Base-by-base conservation (phyloP, 805 yeast species). In the Kodamaea sagamina region DNA sequence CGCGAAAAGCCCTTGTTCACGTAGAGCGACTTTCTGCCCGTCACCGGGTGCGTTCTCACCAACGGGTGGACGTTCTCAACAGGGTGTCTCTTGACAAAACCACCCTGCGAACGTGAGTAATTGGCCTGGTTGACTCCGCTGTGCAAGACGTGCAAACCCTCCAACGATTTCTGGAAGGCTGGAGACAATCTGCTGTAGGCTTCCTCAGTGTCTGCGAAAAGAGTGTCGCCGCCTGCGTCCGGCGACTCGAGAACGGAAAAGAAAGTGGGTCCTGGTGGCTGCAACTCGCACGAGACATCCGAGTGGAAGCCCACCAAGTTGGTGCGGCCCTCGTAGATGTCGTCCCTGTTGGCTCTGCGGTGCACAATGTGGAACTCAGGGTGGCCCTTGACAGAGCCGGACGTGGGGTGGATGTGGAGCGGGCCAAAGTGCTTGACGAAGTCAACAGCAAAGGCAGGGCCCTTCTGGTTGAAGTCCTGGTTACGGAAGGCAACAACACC, bases 181-280 rank as follows among this genome's bases (percentile, higher is more conserved):
- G 69, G 68, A 6, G 74, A 68, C 43, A 68, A 58, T 16, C 72
- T 50, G 38, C 65, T 58, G 49, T 67, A 68, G 6, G 72, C 72
- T 47, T 67, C 72, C 32, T 58, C 68, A 18, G 67, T 58, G 50
- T 67, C 68, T 16, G 71, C 62, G 42, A 66, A 68, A 25, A 67
- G 55, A 32, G 73, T 68, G 53, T 68, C 73, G 41, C 71, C 71
- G 9, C 62, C 62, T 4, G 58, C 35, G 24, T 52, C 56, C 11
- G 72, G 72, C 4, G 67, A 63, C 35, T 67, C 70, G 26, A 67
- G 53, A 6, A 65, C 67, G 9, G 67, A 54, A 39, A 68, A 65
- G 41, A 68, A 63, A 4, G 72, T 66, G 13, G 54, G 49, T 4
- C 71, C 71, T 4, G 72, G 68, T 27, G 73, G 73, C 47, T 68